phyloP scores from a whole-genome alignment of 1,284 basidiomycete species.

The Anthracocystis walkeri region DNA sequence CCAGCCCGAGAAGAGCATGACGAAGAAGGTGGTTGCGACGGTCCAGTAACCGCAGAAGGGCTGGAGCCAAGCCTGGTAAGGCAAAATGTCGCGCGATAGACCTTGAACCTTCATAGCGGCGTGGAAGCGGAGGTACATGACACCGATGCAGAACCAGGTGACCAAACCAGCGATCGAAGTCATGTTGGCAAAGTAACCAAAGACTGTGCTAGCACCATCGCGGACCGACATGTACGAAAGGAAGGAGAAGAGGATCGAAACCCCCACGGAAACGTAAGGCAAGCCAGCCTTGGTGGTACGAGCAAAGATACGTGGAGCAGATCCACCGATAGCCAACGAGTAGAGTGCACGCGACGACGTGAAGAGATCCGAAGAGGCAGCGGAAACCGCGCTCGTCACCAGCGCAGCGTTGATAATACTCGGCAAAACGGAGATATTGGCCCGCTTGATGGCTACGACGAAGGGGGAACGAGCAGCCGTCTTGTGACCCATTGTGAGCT shows the following conservation, averaged over 20 bases:
- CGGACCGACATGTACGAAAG: constrained; percentile 75
- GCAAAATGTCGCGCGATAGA: constrained; percentile 72
- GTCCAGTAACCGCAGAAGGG: constrained; percentile 64
- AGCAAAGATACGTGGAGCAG: constrained; percentile 81
- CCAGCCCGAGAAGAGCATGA: constrained; percentile 71
- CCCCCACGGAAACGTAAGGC: constrained; percentile 79
- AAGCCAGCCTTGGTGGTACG: constrained; percentile 79
- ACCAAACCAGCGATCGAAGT: constrained; percentile 78
- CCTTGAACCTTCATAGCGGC: constrained; percentile 77
- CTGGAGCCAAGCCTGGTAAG: constrained; percentile 72
- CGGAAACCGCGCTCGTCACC: constrained; percentile 84
- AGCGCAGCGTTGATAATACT: constrained; percentile 79
- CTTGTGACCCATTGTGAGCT: constrained; percentile 52
- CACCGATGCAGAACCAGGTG: constrained; percentile 87
- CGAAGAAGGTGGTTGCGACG: constrained; percentile 38
- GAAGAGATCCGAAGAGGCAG: constrained; percentile 84
- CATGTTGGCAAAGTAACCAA: constrained; percentile 74
- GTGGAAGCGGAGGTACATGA: constrained; percentile 81
- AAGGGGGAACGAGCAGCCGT: constrained; percentile 52
- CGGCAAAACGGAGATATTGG: constrained; percentile 70
- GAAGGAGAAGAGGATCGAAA: constrained; percentile 77
- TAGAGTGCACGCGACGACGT: constrained; percentile 80
- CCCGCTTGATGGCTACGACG: constrained; percentile 67
- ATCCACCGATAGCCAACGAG: constrained; percentile 80
- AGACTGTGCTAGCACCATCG: constrained; percentile 74